Evolutionary conservation across 139 green algal genomes (phyloP).

Genomic region (Chlorella sorokiniana): DNA sequence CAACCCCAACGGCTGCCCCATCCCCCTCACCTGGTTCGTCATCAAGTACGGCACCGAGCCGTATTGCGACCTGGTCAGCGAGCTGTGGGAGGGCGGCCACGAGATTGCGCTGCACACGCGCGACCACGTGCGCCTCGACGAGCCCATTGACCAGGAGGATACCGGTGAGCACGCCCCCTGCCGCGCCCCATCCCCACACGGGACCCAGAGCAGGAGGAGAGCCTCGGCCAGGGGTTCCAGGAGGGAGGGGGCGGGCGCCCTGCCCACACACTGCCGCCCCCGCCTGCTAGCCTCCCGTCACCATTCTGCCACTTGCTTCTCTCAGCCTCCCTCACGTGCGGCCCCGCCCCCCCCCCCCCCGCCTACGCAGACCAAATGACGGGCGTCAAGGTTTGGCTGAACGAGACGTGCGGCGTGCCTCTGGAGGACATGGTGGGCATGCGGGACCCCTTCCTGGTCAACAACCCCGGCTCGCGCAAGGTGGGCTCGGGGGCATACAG

Average conservation of each 20-base stretch:
- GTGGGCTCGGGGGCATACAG: not conserved
- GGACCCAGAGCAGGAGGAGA: too few species aligned
- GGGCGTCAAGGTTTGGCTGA: conserved; percentile 12
- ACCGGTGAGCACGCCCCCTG: not conserved
- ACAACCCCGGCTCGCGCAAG: conserved; percentile 13
- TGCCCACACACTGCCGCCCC: too few species aligned
- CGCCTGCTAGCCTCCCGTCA: too few species aligned
- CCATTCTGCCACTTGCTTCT: not conserved
- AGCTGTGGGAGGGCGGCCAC: conserved; percentile 20
- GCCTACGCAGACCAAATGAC: conserved; percentile 22
- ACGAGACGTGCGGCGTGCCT: conserved; percentile 18
- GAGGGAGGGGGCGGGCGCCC: too few species aligned
- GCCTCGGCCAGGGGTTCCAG: too few species aligned
- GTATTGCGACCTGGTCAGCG: conserved; percentile 22
- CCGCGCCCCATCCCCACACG: too few species aligned
- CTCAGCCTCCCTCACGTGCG: not conserved
- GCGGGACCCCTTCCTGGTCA: conserved; percentile 30
- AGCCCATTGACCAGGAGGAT: not conserved
- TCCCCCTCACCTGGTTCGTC: conserved; percentile 27
- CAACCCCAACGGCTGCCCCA: conserved; percentile 28
- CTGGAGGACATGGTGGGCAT: conserved; percentile 25
- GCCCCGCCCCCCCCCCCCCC: not conserved
- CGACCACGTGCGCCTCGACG: conserved; percentile 18
- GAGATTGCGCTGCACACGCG: conserved; percentile 34
- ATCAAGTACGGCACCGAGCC: conserved; percentile 25